Evolutionary conservation across 768 basidiomycete species (phyloP).

Genomic region (Tulasnella sp.): DNA sequence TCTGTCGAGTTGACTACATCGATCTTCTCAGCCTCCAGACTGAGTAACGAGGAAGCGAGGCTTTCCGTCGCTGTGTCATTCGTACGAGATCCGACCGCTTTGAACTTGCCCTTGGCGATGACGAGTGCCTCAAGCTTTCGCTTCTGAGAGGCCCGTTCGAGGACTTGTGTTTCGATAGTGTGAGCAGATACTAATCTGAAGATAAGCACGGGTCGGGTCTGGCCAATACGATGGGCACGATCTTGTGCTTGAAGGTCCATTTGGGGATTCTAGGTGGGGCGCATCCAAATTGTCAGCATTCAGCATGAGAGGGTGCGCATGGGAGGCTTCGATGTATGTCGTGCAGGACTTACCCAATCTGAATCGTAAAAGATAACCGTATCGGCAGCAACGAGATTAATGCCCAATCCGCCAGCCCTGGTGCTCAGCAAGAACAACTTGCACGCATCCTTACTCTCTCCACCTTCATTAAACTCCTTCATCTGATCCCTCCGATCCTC

Average conservation of each 20-base stretch:
- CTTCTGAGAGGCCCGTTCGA: constrained; percentile 79
- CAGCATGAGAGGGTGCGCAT: background rate
- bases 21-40: constrained; percentile 81
- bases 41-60: constrained; percentile 66
- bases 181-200: constrained; percentile 79
- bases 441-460: constrained; percentile 51
- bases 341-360: constrained; percentile 64
- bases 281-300: background rate
- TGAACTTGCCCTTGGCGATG: constrained; percentile 66
- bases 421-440: constrained; percentile 71
- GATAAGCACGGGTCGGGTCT: constrained; percentile 80
- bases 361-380: constrained; percentile 92
- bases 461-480: constrained; percentile 68
- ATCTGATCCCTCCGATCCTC: constrained; percentile 76
- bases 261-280: constrained; percentile 64
- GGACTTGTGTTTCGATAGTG: constrained; percentile 86
- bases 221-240: constrained; percentile 91
- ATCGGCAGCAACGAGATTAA: constrained; percentile 73
- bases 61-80: constrained; percentile 30
- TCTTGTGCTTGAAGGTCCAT: constrained; percentile 96
- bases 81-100: background rate
- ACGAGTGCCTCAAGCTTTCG: constrained; percentile 88
- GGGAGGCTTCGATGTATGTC: no score
- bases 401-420: constrained; percentile 66
- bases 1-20: constrained; percentile 53